Conservation (phyloP, 345 rosid genomes). For the Bruguiera parviflora region DNA sequence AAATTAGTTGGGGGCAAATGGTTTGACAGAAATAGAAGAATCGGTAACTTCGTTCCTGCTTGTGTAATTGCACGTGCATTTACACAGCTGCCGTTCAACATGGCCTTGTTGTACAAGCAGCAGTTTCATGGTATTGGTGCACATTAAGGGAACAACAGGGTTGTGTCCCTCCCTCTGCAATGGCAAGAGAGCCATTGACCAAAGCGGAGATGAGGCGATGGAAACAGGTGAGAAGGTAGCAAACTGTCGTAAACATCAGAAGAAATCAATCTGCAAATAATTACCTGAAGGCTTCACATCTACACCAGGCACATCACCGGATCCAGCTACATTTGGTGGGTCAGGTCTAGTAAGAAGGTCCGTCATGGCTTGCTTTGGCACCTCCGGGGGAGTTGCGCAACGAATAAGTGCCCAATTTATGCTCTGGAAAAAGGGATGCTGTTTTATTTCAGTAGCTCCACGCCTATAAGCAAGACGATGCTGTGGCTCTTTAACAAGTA, state of each 20-base stretch:
- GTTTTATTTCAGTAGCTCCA: constrained; percentile 37
- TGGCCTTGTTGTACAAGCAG: constrained; percentile 2
- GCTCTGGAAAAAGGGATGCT: constrained; percentile 33
- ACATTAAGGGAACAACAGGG: constrained; percentile 12
- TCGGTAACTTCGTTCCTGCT: too few species aligned
- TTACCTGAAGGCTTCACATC: constrained; percentile 49
- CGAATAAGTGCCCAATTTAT: constrained; percentile 34
- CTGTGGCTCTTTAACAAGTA: constrained; percentile 34
- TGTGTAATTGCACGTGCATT: background rate
- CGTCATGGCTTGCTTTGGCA: constrained; percentile 24
- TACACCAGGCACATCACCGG: constrained; percentile 20
- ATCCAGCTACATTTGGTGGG: constrained; percentile 9
- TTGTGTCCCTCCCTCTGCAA: constrained; percentile 10
- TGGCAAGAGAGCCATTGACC: constrained; percentile 26
- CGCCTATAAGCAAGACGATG: constrained; percentile 32
- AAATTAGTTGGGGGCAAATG: too few species aligned
- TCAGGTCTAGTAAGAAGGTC: constrained; percentile 25
- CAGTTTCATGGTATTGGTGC: constrained; percentile 14
- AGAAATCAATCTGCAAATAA: constrained; percentile 50
- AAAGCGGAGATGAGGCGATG: constrained; percentile 9
- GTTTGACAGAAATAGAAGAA: too few species aligned
- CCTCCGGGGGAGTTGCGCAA: constrained; percentile 32
- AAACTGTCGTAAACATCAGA: constrained; percentile 28
- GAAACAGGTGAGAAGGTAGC: constrained; percentile 9
- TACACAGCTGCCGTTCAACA: constrained; percentile 14